Conservation (phyloP, 148 eudicot species). For the Mesembryanthemum crystallinum region DNA sequence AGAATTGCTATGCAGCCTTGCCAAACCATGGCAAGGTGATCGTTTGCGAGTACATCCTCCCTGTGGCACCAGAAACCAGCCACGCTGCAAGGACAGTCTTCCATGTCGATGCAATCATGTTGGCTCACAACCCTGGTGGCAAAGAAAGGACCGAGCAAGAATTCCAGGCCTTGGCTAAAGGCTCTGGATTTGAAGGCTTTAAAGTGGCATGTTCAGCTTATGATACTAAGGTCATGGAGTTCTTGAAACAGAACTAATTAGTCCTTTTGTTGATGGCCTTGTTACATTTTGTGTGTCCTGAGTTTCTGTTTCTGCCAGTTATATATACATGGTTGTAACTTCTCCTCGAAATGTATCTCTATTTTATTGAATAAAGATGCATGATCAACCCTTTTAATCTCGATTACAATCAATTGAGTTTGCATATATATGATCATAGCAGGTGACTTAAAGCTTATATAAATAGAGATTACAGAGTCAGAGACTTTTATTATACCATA, state of each 20-base stretch:
- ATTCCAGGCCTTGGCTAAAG: slow-evolving; percentile 65
- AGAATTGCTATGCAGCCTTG: slow-evolving; percentile 68
- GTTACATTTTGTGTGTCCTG: background rate
- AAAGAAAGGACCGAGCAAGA: slow-evolving; percentile 86
- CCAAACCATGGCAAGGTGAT: slow-evolving; percentile 85
- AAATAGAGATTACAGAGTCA: no score
- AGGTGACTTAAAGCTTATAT: no score
- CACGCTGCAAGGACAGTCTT: slow-evolving; percentile 52
- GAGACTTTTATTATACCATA: no score
- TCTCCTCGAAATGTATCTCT: background rate
- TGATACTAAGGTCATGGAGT: slow-evolving; percentile 76
- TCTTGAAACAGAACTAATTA: slow-evolving; percentile 36
- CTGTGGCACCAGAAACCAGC: slow-evolving; percentile 59
- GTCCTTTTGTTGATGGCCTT: background rate
- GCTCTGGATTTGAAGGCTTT: slow-evolving; percentile 63
- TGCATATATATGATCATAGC: no score
- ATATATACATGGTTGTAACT: background rate
- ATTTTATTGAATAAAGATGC: background rate
- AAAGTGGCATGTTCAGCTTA: slow-evolving; percentile 51
- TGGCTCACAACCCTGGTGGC: slow-evolving; percentile 83
- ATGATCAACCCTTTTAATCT: no score
- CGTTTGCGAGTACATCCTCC: slow-evolving; percentile 66
- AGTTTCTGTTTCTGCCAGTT: background rate
- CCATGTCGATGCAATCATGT: slow-evolving; percentile 76
- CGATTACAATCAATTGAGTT: no score